phyloP scores from a whole-genome alignment of 495 filamentous ascomycete species.

The Podospora bellae-mahoneyi region DNA sequence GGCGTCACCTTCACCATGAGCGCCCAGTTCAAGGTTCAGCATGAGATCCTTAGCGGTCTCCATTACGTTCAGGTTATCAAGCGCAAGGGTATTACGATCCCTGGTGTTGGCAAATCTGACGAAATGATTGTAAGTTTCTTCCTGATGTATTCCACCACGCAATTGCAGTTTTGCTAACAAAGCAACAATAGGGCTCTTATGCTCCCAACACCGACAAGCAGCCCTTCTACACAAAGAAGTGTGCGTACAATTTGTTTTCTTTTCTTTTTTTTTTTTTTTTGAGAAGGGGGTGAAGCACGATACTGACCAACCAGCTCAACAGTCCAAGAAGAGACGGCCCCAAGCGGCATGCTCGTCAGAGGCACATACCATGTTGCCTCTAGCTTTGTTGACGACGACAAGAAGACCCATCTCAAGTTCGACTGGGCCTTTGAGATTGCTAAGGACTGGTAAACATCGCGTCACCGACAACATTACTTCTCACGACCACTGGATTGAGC shows the following conservation, averaged over 20 bases:
- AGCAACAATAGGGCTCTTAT: slow-evolving; percentile 63
- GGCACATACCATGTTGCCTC: slow-evolving; percentile 82
- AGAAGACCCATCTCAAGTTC: slow-evolving; percentile 79
- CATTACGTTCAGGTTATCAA: slow-evolving; percentile 94
- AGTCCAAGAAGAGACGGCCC: slow-evolving; percentile 90
- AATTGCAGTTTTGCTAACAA: slow-evolving; percentile 1
- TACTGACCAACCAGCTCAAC: slow-evolving; percentile 2
- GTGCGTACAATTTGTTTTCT: slow-evolving; percentile 46
- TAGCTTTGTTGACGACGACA: slow-evolving; percentile 90
- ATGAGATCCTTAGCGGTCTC: slow-evolving; percentile 87
- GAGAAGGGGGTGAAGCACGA: background rate
- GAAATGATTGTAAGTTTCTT: slow-evolving; percentile 83
- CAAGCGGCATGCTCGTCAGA: slow-evolving; percentile 79
- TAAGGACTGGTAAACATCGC: slow-evolving; percentile 74
- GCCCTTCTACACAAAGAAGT: slow-evolving; percentile 81
- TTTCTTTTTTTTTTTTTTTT: background rate
- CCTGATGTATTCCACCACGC: background rate
- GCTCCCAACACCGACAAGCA: slow-evolving; percentile 83
- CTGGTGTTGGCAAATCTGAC: slow-evolving; percentile 66
- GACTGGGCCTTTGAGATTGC: slow-evolving; percentile 92
- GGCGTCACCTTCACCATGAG: slow-evolving; percentile 89
- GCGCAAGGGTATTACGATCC: slow-evolving; percentile 72
- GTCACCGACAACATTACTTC: background rate
- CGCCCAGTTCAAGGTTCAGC: slow-evolving; percentile 88
- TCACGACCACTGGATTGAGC: background rate